Conservation (phyloP, 352 stramenopile species). For the Phytophthora foliorum region DNA sequence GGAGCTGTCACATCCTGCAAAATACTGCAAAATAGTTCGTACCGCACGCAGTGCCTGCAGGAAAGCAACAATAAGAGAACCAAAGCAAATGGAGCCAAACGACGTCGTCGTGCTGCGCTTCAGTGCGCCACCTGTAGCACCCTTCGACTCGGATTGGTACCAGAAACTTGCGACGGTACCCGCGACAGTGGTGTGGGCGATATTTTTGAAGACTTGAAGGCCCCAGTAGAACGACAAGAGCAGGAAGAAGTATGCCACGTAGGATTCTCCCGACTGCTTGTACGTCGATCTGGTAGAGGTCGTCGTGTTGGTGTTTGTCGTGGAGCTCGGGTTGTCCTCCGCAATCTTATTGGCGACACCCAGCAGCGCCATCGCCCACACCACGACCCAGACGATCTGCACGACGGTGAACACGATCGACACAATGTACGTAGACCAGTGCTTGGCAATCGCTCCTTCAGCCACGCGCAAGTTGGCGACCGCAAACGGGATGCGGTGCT, state of each 20-base stretch:
- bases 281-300: slow-evolving; percentile 42
- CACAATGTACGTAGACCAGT: slow-evolving; percentile 89
- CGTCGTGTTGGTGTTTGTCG: slow-evolving; percentile 23
- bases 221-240: slow-evolving; percentile 96
- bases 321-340: slow-evolving; percentile 52
- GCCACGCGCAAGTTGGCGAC: slow-evolving; percentile 93
- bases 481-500: slow-evolving; percentile 95
- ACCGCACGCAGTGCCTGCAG: slow-evolving; percentile 90
- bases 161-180: slow-evolving; percentile 97
- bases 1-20: too few species aligned
- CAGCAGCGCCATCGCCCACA: slow-evolving; percentile 91
- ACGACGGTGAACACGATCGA: slow-evolving; percentile 91
- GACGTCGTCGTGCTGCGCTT: slow-evolving; percentile 90
- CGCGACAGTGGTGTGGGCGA: slow-evolving; percentile 93
- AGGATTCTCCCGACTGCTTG: slow-evolving; percentile 46
- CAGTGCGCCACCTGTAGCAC: slow-evolving; percentile 88
- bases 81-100: slow-evolving; percentile 97
- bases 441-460: slow-evolving; percentile 89
- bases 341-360: slow-evolving; percentile 88
- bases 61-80: slow-evolving; percentile 94
- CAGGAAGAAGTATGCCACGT: slow-evolving; percentile 56
- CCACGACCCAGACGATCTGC: slow-evolving; percentile 90
- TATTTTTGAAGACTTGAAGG: slow-evolving; percentile 92
- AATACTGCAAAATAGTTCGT: slow-evolving; percentile 22
- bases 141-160: slow-evolving; percentile 90